Conservation (phyloP, 2,329 filamentous ascomycete genomes). For the Penicillium sp. region DNA sequence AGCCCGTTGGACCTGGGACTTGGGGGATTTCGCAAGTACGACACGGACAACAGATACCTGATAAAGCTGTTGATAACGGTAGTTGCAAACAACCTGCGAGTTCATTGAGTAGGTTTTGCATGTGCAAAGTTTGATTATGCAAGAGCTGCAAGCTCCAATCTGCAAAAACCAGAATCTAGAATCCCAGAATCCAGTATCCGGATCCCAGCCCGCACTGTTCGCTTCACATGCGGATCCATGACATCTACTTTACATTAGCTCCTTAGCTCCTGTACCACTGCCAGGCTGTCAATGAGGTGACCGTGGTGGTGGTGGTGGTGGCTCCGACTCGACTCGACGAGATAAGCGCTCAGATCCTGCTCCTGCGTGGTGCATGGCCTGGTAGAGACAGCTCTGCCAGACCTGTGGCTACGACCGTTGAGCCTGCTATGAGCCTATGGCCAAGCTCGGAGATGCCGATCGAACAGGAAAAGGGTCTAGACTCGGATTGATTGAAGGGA, state of each 20-base stretch:
- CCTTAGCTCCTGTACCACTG: slow-evolving; percentile 18
- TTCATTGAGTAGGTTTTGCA: too few species aligned
- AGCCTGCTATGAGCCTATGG: neutral
- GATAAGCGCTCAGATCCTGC: slow-evolving; percentile 26
- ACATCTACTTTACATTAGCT: slow-evolving; percentile 24
- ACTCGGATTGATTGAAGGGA: slow-evolving; percentile 1
- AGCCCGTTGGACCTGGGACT: too few species aligned
- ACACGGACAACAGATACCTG: neutral
- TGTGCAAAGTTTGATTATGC: too few species aligned
- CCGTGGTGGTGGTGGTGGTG: slow-evolving; percentile 19
- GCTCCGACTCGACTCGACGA: slow-evolving; percentile 19
- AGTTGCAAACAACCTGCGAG: neutral
- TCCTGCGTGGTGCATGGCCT: slow-evolving; percentile 1
- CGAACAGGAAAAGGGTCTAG: slow-evolving; percentile 4
- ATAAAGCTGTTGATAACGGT: neutral
- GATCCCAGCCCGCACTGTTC: slow-evolving; percentile 18
- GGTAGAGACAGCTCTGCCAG: neutral
- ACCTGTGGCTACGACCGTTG: neutral
- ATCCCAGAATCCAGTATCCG: neutral
- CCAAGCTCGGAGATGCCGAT: neutral
- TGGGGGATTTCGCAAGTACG: neutral
- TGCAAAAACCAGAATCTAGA: neutral
- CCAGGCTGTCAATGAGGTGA: slow-evolving; percentile 1
- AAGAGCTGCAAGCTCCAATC: too few species aligned
- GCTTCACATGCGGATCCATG: slow-evolving; percentile 27